A percentile compares a stretch with the other conserved stretches of the same genome.
Conservation (phyloP, 768 basidiomycete species). For the Podaxis sp. region DNA sequence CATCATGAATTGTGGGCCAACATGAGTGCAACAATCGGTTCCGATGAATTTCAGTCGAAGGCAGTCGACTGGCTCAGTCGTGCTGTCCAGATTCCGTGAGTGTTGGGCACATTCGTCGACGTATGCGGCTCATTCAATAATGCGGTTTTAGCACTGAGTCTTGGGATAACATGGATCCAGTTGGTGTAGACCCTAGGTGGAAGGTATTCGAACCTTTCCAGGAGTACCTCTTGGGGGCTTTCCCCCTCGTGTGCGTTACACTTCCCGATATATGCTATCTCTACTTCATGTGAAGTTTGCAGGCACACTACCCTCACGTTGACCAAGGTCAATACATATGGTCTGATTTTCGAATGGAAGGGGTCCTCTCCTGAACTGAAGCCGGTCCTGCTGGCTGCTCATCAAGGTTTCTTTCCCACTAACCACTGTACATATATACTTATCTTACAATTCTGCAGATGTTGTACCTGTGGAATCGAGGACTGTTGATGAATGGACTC, state of each 20-base stretch:
- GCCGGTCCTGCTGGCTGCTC: slow-evolving; percentile 66
- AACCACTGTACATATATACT: not conserved
- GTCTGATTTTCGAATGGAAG: slow-evolving; percentile 70
- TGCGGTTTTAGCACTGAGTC: slow-evolving; percentile 45
- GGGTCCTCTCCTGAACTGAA: slow-evolving; percentile 62
- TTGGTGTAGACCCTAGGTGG: slow-evolving; percentile 54
- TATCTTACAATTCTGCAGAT: slow-evolving; percentile 34
- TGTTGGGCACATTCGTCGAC: not conserved
- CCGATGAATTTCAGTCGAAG: slow-evolving; percentile 34
- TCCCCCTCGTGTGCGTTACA: slow-evolving; percentile 61
- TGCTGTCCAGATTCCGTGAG: slow-evolving; percentile 46
- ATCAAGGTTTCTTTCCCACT: slow-evolving; percentile 48
- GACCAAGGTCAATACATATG: slow-evolving; percentile 76
- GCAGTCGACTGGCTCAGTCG: slow-evolving; percentile 48
- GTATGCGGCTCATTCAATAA: not conserved
- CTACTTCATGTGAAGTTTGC: not conserved
- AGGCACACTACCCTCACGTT: slow-evolving; percentile 60
- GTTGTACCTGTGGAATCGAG: slow-evolving; percentile 65
- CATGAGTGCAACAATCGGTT: slow-evolving; percentile 29
- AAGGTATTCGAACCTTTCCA: slow-evolving; percentile 52
- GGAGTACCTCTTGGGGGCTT: slow-evolving; percentile 44
- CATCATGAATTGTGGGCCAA: slow-evolving; percentile 36
- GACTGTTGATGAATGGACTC: slow-evolving; percentile 54
- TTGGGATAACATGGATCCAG: slow-evolving; percentile 45
- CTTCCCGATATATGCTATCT: not conserved